These are phyloP conservation scores for Gymnopilus junonius DNA, from an alignment of 768 basidiomycete species.

Conservation along the genomic window DNA sequence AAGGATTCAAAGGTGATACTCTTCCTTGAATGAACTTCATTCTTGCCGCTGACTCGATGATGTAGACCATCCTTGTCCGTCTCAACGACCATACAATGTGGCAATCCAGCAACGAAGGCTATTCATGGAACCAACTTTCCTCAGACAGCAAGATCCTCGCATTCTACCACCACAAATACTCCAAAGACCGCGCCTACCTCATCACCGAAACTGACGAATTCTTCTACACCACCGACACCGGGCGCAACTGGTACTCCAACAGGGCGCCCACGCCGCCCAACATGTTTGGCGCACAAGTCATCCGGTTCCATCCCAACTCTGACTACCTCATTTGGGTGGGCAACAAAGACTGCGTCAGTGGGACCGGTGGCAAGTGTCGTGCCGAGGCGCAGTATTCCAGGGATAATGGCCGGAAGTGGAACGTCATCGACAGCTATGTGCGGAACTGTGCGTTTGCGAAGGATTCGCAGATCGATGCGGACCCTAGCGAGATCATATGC, in stretches of 20 bases:
- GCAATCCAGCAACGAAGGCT: conserved; percentile 97
- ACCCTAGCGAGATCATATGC: conserved; percentile 89
- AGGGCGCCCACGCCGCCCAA: conserved; percentile 76
- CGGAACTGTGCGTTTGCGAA: conserved; percentile 91
- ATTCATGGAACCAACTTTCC: conserved; percentile 78
- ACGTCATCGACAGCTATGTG: conserved; percentile 81
- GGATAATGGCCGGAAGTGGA: conserved; percentile 82
- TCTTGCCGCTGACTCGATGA: conserved; percentile 7
- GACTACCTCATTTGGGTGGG: conserved; percentile 94
- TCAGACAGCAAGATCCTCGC: conserved; percentile 71
- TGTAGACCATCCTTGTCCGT: conserved; percentile 81
- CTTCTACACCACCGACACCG: conserved; percentile 86
- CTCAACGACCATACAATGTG: conserved; percentile 79
- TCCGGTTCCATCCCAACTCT: conserved; percentile 87
- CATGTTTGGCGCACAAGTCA: conserved; percentile 69
- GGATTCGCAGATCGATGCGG: conserved; percentile 77
- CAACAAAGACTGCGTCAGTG: conserved; percentile 60
- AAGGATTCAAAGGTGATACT: conserved; percentile 66
- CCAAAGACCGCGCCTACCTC: conserved; percentile 85
- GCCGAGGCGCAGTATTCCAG: conserved; percentile 75
- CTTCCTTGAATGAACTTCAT: not conserved
- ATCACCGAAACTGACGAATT: conserved; percentile 69
- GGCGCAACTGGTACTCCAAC: conserved; percentile 66
- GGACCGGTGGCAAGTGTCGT: conserved; percentile 55
- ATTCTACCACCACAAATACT: conserved; percentile 86